Percentiles rank a stretch among this genome's conserved stretches.
These are phyloP conservation scores for Fusarium fracticaudum DNA, from an alignment of 2,329 filamentous ascomycete species.

Conservation along the genomic window DNA sequence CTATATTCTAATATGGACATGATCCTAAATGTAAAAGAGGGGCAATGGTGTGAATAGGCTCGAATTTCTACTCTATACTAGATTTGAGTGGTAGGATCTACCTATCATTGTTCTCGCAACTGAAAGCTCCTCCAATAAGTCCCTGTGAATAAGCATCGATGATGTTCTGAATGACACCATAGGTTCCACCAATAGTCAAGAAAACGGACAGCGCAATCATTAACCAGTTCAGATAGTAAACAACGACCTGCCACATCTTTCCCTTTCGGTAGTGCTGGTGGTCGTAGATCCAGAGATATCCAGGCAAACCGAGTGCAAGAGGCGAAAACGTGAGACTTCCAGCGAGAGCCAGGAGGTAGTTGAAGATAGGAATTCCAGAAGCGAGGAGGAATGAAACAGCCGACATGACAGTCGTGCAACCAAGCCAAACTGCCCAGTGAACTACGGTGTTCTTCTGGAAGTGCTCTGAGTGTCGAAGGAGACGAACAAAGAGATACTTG, in stretches of 20 bases:
- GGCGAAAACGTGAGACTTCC: slow-evolving; percentile 45
- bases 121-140: slow-evolving; percentile 16
- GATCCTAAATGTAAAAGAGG: too few relatives aligned
- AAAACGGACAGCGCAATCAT: slow-evolving; percentile 12
- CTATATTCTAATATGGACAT: too few relatives aligned
- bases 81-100: background rate
- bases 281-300: slow-evolving; percentile 38
- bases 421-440: slow-evolving; percentile 52
- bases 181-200: slow-evolving; percentile 14
- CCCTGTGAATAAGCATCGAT: slow-evolving; percentile 16
- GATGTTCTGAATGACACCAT: slow-evolving; percentile 18
- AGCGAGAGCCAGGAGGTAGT: slow-evolving; percentile 47
- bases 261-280: slow-evolving; percentile 19
- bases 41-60: too few relatives aligned
- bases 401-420: slow-evolving; percentile 39
- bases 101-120: slow-evolving; percentile 13
- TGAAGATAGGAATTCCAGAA: slow-evolving; percentile 41
- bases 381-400: slow-evolving; percentile 36
- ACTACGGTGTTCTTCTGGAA: slow-evolving; percentile 47
- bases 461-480: slow-evolving; percentile 50
- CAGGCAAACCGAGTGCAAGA: slow-evolving; percentile 44
- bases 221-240: slow-evolving; percentile 17
- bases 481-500: slow-evolving; percentile 53
- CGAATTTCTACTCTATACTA: background rate
- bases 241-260: background rate